phyloP scores from a whole-genome alignment of 2,329 filamentous ascomycete species.

The Juglanconis oblonga region DNA sequence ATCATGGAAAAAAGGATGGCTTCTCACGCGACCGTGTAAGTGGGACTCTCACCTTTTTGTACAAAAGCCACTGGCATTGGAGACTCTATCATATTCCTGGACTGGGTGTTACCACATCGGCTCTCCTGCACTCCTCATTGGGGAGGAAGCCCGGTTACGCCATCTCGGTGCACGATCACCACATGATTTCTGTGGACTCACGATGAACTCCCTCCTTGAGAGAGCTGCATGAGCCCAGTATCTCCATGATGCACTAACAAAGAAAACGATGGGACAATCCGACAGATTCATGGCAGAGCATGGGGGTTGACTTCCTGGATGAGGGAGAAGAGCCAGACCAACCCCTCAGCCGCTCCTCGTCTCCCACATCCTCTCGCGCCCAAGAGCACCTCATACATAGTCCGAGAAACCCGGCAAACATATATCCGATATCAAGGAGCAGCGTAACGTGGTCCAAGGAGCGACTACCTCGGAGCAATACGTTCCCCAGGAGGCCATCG shows the following conservation, averaged over 20 bases:
- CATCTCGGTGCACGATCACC: constrained; percentile 2
- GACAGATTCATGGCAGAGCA: too few relatives aligned
- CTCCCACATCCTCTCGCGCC: too few relatives aligned
- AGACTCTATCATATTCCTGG: background rate
- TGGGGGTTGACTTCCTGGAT: too few relatives aligned
- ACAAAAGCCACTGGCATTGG: background rate
- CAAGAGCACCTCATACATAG: too few relatives aligned
- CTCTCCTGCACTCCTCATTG: constrained; percentile 1
- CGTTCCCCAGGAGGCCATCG: constrained; percentile 9
- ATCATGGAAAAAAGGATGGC: background rate
- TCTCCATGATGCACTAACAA: too few relatives aligned
- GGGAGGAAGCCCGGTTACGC: background rate
- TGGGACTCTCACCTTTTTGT: background rate
- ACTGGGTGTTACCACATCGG: background rate
- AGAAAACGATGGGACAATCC: too few relatives aligned
- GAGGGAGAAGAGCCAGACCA: too few relatives aligned
- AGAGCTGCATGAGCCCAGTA: background rate
- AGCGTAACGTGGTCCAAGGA: background rate
- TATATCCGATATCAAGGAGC: too few relatives aligned
- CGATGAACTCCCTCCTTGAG: background rate
- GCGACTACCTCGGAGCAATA: background rate
- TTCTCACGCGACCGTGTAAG: background rate
- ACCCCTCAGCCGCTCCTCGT: too few relatives aligned
- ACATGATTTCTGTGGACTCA: background rate
- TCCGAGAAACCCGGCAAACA: too few relatives aligned